Percentiles rank a stretch among this genome's conserved stretches.
Evolutionary conservation across 2,329 filamentous ascomycete species (phyloP).

Genomic region (Paramyrothecium sp.): DNA sequence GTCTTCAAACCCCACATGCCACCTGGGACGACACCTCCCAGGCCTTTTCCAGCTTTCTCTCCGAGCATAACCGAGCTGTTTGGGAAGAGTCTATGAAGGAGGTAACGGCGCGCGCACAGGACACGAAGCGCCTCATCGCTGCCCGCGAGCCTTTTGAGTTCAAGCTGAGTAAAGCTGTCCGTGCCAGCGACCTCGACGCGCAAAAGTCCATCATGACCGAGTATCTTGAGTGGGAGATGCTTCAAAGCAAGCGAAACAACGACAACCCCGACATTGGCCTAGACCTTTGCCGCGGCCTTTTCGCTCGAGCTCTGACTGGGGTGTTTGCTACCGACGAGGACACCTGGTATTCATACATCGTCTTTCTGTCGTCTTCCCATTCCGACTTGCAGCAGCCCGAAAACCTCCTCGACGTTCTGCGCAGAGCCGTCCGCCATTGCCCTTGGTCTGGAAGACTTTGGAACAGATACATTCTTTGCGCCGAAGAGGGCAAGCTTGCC

Average conservation of each 20-base stretch:
- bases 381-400: constrained; percentile 34
- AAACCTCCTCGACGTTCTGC: constrained; percentile 65
- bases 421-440: constrained; percentile 84
- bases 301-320: constrained; percentile 70
- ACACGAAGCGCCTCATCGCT: constrained; percentile 60
- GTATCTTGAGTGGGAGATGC: constrained; percentile 86
- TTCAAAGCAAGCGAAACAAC: constrained; percentile 51
- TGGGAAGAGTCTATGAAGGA: constrained; percentile 75
- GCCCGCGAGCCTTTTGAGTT: constrained; percentile 68
- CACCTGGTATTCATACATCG: constrained; percentile 81
- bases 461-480: constrained; percentile 83
- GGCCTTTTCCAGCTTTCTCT: constrained; percentile 72
- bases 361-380: constrained; percentile 62
- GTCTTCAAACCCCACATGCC: constrained; percentile 70
- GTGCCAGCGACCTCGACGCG: constrained; percentile 53
- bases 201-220: constrained; percentile 54
- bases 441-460: constrained; percentile 91
- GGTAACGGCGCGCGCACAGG: constrained; percentile 60
- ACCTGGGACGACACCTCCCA: constrained; percentile 75
- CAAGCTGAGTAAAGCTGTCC: constrained; percentile 57
- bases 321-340: constrained; percentile 71
- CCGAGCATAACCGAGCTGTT: constrained; percentile 65
- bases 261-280: constrained; percentile 42
- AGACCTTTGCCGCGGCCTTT: constrained; percentile 64
- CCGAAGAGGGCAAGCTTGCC: constrained; percentile 72